Evolutionary conservation across 129 eudicot genomes (phyloP), one percentile per base, ranked within the genome.

Genomic region (Pseudognaphalium luteoalbum): DNA sequence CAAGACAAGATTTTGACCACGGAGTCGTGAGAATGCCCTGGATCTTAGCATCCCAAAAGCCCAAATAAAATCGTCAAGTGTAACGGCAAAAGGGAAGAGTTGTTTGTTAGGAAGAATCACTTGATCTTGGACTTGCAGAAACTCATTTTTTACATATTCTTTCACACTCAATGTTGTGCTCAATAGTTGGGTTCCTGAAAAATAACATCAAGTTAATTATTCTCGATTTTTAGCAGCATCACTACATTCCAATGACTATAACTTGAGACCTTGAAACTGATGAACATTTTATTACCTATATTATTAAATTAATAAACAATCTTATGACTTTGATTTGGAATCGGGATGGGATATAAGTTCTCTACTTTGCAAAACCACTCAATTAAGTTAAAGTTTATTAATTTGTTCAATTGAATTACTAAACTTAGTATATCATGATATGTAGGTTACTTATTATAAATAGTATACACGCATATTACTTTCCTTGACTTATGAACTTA

Each of bases 41-140:
- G 99, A 95, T 88, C 99, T 91, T 70, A 95, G 89, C 30, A 95
- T 89, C 22, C 97, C 99, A 81, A 95, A 95, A 56, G 99, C 97
- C 99, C 99, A 95, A 7, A 91, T 73, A 87, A 95, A 91, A 77
- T 91, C 99, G 4, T 95, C 87, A 33, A 83, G 59, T 70, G 99
- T 91, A 78, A 95, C 62, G 7, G 74, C 69, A 79, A 84, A 86
- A 62, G 99, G 94, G 76, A 95, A 95, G 62, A 95, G 95, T 83
- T 80, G 33, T 89, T 86, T 85, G 81, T 95, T 87, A 39, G 89
- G 92, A 60, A 86, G 86, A 79, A 95, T 80, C 68, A 95, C 86
- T 86, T 95, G 96, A 32, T 89, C 88, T 80, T 91, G 88, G 37
- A 91, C 83, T 74, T 82, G 88, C 19, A 62, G 70, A 80, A 95